phyloP scores from a whole-genome alignment of 345 rosid genomes.

The Brassica nigra region DNA sequence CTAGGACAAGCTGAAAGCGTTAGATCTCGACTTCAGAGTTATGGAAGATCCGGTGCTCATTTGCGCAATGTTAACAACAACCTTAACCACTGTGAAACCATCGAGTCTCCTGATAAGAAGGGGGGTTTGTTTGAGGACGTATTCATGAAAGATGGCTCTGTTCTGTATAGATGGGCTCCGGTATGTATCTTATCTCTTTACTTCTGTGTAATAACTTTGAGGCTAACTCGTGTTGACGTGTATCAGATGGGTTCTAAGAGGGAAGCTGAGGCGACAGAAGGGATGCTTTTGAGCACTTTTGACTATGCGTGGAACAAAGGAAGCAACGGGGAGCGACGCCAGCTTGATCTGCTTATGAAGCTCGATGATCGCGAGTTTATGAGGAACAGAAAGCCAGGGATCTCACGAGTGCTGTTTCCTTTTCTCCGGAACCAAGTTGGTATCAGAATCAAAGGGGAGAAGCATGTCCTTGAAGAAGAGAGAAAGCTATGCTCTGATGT shows the following conservation, averaged over 20 bases:
- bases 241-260: conserved; percentile 65
- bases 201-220: neutral
- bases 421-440: conserved; percentile 55
- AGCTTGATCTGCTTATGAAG: conserved; percentile 54
- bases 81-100: conserved; percentile 24
- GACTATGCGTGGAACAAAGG: conserved; percentile 98
- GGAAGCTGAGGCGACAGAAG: conserved; percentile 62
- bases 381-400: conserved; percentile 36
- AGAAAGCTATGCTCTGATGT: conserved; percentile 21
- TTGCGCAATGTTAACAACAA: conserved; percentile 41
- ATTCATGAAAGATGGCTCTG: conserved; percentile 51
- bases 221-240: neutral
- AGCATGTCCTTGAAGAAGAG: conserved; percentile 37
- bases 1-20: conserved; percentile 91
- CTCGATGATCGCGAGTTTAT: conserved; percentile 48
- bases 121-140: conserved; percentile 55
- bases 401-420: conserved; percentile 44
- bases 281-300: conserved; percentile 57
- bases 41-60: conserved; percentile 88
- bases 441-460: conserved; percentile 57
- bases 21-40: conserved; percentile 70
- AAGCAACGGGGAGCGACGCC: conserved; percentile 66
- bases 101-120: conserved; percentile 33
- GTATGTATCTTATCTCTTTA: conserved; percentile 35
- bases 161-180: conserved; percentile 79